Evolutionary conservation across 2,329 filamentous ascomycete species (phyloP), one percentile per base, ranked within the genome.

Genomic region (Trichoderma aggressivum): DNA sequence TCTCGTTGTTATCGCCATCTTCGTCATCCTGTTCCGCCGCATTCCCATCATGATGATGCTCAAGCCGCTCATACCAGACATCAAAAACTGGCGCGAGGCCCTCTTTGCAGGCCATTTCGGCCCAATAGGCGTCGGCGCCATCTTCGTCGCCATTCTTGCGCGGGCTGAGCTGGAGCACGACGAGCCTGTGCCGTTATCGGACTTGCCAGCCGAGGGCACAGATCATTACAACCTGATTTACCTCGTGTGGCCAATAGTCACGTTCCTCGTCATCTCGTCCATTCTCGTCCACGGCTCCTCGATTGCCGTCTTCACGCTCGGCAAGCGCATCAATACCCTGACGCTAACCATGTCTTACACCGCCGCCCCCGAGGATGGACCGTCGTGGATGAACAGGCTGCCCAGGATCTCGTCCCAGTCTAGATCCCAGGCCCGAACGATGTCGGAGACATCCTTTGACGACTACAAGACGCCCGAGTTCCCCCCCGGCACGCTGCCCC

Each of bases 211-310:
- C 0, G 79, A 83, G 0, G 83, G 82, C 8, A 81, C 85, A 1
- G 86, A 87, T 0, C 82, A 91, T 70, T 92, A 91, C 74, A 87
- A 89, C 36, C 85, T 98, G 36, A 90, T 98, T 65, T 88, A 92
- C 69, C 83, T 97, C 32, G 97, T 99, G 61, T 99, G 96, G 96
- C 96, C 96, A 0, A 94, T 99, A 71, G 93, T 93, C 0, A 94
- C 93, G 0, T 99, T 99, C 81, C 84, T 99, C 77, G 95, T 99
- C 72, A 93, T 99, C 67, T 88, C 92, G 4, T 99, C 96, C 14
- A 99, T 99, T 76, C 82, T 98, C 47, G 93, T 99, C 1, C 96
- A 99, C 77, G 96, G 96, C 26, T 98, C 96, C n/a, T 98, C 96
- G 0, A 92, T 99, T 76, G 96, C 96, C 6, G 96, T 99, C 10